These are phyloP conservation scores for Podaxis mareebaensis DNA, from an alignment of 768 basidiomycete genomes.

Conservation along the genomic window DNA sequence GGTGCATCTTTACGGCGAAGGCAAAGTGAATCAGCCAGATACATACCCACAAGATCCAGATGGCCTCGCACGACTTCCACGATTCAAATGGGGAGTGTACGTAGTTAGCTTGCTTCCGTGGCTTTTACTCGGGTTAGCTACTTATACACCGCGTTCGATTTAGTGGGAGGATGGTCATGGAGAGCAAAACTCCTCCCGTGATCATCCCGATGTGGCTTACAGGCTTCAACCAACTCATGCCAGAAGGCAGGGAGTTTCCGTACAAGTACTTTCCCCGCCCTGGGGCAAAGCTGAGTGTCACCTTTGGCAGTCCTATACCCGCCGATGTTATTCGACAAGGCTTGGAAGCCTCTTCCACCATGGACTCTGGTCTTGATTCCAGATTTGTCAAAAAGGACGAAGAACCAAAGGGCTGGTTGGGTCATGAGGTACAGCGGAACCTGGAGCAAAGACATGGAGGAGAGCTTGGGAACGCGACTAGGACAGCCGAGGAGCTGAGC, in stretches of 20 bases:
- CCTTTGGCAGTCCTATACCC: conserved; percentile 77
- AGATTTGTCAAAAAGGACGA: conserved; percentile 16
- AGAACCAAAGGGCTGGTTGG: conserved; percentile 25
- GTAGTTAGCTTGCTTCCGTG: conserved; percentile 32
- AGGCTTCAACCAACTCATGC: conserved; percentile 87
- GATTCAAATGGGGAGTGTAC: conserved; percentile 97
- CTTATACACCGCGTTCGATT: conserved; percentile 4
- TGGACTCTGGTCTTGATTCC: conserved; percentile 15
- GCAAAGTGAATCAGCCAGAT: conserved; percentile 79
- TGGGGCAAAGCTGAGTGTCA: conserved; percentile 66
- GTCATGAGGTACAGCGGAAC: conserved; percentile 15
- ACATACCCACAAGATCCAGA: conserved; percentile 41
- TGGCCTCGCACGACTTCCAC: conserved; percentile 53
- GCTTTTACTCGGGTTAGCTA: conserved; percentile 2
- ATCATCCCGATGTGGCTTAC: conserved; percentile 95
- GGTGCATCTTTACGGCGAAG: conserved; percentile 92
- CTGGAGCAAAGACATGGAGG: conserved; percentile 2
- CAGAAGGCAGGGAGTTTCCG: conserved; percentile 77
- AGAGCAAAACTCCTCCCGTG: conserved; percentile 56
- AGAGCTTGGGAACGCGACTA: conserved; percentile 11
- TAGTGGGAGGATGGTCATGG: conserved; percentile 83
- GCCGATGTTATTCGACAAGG: conserved; percentile 21
- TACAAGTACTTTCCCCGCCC: conserved; percentile 68
- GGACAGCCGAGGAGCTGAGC: conserved; percentile 8
- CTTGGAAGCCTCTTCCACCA: conserved; percentile 9